Base-by-base conservation (phyloP, 768 basidiomycete species). In the Chalciporus chontae region DNA sequence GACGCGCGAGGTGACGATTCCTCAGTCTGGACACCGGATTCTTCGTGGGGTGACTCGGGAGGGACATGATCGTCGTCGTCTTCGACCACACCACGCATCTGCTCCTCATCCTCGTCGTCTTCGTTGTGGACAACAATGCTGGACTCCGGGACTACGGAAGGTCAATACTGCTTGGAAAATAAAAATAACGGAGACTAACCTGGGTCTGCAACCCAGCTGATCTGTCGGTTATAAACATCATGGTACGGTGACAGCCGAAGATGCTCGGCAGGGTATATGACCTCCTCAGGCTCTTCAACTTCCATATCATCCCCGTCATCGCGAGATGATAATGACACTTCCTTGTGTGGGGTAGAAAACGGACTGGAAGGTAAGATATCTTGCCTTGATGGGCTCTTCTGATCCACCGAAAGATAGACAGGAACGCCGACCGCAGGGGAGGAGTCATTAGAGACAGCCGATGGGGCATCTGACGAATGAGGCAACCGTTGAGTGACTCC, bases 141-240 rank as follows among this genome's bases (percentile, higher is more conserved):
- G 46, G 78, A 76, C 60, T 84, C 81, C 39, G 78, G 78, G 19
- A 82, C 83, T 82, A 53, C 26, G 24, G 23, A 26, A 27, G 11
- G 42, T 65, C 14, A 58, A 45, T 9, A 49, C n/a, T 24, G 9
- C 18, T 40, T 54, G 58, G 41, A 46, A 29, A 31, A 38, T 43
- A 52, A n/a, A 36, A 29, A 26, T 2, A 43, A 40, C n/a, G 19
- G 29, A 40, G 52, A 60, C 80, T 57, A 58, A 87, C 88, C 82
- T 63, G 78, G 84, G 41, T 83, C 80, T 37, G 85, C 87, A 32
- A 87, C 73, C 88, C 88, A 91, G 59, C 88, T 91, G 40, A 83
- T 80, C 57, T 83, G 77, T 55, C 84, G 75, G 26, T 81, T 64
- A 46, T 48, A 79, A 26, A 67, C 73, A 43, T 69, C 72, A 43